Evolutionary conservation across 2,329 filamentous ascomycete species (phyloP), one percentile per base, ranked within the genome.

Genomic region (Paecilomyces sp.): DNA sequence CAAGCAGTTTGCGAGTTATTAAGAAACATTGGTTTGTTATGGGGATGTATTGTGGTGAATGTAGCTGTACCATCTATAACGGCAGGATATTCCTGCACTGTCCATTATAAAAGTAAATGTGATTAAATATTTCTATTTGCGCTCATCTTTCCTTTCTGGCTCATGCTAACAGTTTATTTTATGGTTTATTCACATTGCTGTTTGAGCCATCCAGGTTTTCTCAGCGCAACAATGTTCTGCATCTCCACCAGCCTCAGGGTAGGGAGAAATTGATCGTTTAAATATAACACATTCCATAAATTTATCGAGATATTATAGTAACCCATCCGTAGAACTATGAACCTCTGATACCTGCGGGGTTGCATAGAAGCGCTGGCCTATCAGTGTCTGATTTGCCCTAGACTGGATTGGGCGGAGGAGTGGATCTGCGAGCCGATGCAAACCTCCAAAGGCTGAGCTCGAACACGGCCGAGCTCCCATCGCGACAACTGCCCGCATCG

Each of bases 401-500:
- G 22, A 53, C 51, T 30, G 13, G 9, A 53, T 30, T 53, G 9
- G 51, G 51, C 51, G 51, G 24, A 30, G 24, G 24, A 18, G 24
- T 30, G 28, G 51, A 30, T 25, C 22, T 15, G 24, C 51, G 28
- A 53, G 28, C 18, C 51, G 22, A 30, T 30, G 51, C 24, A 53
- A 53, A 53, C 51, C 51, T 53, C 51, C 51, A 53, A 30, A 53
- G 51, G 51, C 55, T 53, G 58, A 59, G 54, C 58, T 57, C 51
- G 52, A 62, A 63, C 55, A 56, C 57, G 61, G 59, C 63, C 58
- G 61, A 57, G 53, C 34, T 51, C 22, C 59, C 60, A 64, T 60
- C 62, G 63, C 60, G 64, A 66, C 63, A 56, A 59, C 58, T 54
- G 57, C 53, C 7, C 62, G 57, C 58, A 56, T 57, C 59, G 57